Evolutionary conservation across 352 stramenopile genomes (phyloP), one percentile per base, ranked within the genome.

Genomic region (Phytophthora citrophthora): DNA sequence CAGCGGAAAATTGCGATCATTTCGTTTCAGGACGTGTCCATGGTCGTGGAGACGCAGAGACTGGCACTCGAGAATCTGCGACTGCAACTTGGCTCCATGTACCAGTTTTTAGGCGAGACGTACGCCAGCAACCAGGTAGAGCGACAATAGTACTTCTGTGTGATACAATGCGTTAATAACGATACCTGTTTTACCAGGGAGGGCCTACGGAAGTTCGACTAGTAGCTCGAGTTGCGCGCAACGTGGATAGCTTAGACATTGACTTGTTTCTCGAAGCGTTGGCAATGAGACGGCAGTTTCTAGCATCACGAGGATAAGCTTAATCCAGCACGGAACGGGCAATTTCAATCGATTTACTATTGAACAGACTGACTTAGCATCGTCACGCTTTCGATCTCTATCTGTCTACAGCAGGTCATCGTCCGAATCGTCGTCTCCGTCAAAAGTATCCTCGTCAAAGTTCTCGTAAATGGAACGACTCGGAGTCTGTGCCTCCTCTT

Each of bases 101-200:
- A 91, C 38, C 87, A 95, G 56, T 94, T 95, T 48, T 54, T 95
- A 3, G 87, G 87, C 13, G 87, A 95, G 55, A 94, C 87, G 11
- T 82, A 91, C 54, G 44, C 40, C 7, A 54, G 11, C 11, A 54
- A 61, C 11, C 50, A 68, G 62, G 76, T 85, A 70, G 2, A 29
- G 13, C 6, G 13, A 11, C 5, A 43, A 18, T 29, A 1, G 16
- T 29, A n/a, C 9, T 20, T 34, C 7, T 26, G 2, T 20, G 8
- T 18, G 15, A 38, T 41, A 7, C 18, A 4, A 8, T 15, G 12
- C 6, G 62, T 20, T 53, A 26, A 11, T 36, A 11, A 24, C 58
- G 40, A 70, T 23, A 36, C 12, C 41, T 32, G 16, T 49, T 47
- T 50, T 13, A 23, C 20, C 44, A 76, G 52, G 41, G 43, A 20